phyloP scores from a whole-genome alignment of 805 yeast species.

The Wickerhamomyces pijperi region DNA sequence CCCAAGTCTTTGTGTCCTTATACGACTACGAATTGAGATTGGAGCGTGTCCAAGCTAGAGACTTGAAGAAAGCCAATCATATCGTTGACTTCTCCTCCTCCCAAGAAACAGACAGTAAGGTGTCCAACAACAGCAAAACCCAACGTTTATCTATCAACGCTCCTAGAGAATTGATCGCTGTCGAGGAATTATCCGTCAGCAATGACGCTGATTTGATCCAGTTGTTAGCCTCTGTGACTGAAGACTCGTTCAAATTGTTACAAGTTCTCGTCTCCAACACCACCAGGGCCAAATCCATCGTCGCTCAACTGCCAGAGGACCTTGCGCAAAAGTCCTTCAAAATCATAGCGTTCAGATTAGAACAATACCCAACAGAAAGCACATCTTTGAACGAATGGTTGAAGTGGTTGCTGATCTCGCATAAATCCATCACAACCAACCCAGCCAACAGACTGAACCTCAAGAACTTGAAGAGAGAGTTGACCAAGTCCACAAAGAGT shows the following conservation, averaged over 20 bases:
- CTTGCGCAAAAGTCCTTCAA: slow-evolving; percentile 34
- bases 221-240: slow-evolving; percentile 7
- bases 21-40: slow-evolving; percentile 29
- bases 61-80: slow-evolving; percentile 9
- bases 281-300: slow-evolving; percentile 29
- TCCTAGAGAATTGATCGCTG: slow-evolving; percentile 15
- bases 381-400: slow-evolving; percentile 48
- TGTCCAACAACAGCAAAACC: slow-evolving; percentile 1
- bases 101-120: too few relatives aligned
- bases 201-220: slow-evolving; percentile 13
- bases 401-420: slow-evolving; percentile 64
- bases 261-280: slow-evolving; percentile 15
- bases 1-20: slow-evolving; percentile 23
- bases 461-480: slow-evolving; percentile 43
- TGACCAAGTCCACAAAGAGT: slow-evolving; percentile 42
- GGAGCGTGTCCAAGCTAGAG: slow-evolving; percentile 15
- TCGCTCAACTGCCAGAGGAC: slow-evolving; percentile 28
- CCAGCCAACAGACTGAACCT: slow-evolving; percentile 24
- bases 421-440: slow-evolving; percentile 27
- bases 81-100: background rate
- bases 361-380: slow-evolving; percentile 33
- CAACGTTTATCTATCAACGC: slow-evolving; percentile 18
- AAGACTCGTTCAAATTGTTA: slow-evolving; percentile 18
- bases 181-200: slow-evolving; percentile 16
- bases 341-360: slow-evolving; percentile 32